Evolutionary conservation across 139 green algal genomes (phyloP).

Genomic region (Choricystis sp.): DNA sequence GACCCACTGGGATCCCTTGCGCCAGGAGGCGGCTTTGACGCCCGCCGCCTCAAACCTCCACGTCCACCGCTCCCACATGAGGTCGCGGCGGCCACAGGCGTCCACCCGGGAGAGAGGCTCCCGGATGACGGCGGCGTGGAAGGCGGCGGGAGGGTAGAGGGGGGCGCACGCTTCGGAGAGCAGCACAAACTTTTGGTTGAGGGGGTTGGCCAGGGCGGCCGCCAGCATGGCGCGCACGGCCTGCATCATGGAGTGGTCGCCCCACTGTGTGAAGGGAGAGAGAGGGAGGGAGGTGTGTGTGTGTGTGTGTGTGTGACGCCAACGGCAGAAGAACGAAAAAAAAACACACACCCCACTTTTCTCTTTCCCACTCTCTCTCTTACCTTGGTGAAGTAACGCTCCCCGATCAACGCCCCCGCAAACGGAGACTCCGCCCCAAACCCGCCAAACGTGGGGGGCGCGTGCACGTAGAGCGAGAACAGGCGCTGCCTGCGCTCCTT

Average conservation of each 20-base stretch:
- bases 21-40: too few species aligned
- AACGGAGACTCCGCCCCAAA: not conserved
- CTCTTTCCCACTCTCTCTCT: too few species aligned
- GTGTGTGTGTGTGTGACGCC: too few species aligned
- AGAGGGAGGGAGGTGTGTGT: constrained; percentile 1
- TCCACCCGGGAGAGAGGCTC: not conserved
- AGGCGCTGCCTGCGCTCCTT: not conserved
- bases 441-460: not conserved
- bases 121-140: not conserved
- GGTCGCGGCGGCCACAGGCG: not conserved
- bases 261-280: too few species aligned
- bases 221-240: constrained; percentile 11
- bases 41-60: not conserved
- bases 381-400: too few species aligned
- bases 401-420: not conserved
- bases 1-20: constrained; percentile 17
- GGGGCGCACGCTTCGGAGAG: constrained; percentile 8
- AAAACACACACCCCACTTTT: too few species aligned
- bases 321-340: too few species aligned
- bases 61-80: constrained; percentile 4
- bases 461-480: constrained; percentile 14
- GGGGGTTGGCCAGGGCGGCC: constrained; percentile 10
- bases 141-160: not conserved
- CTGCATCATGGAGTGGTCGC: constrained; percentile 5
- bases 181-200: constrained; percentile 7